phyloP scores from a whole-genome alignment of 768 basidiomycete genomes.

The Boletus sp. region DNA sequence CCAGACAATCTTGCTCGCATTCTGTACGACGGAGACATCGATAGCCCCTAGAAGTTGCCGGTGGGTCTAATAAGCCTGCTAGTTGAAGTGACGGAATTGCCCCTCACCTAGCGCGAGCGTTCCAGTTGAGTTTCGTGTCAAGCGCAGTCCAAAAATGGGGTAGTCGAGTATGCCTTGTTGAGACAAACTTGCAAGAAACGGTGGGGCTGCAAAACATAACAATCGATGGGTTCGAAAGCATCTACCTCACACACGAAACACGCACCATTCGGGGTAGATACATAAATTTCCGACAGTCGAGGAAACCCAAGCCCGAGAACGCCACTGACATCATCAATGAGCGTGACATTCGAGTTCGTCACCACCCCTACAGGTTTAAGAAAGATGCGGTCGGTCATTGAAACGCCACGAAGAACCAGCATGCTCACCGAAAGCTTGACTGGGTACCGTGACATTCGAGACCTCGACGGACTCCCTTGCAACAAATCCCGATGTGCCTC shows the following conservation, averaged over 20 bases:
- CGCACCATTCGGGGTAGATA: constrained; percentile 46
- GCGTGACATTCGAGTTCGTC: constrained; percentile 57
- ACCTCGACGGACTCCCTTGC: constrained; percentile 61
- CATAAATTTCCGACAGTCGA: constrained; percentile 60
- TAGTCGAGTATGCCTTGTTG: constrained; percentile 64
- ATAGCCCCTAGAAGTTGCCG: constrained; percentile 58
- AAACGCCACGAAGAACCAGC: neutral
- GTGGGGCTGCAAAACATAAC: constrained; percentile 45
- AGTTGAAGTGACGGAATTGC: neutral
- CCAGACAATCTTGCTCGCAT: constrained; percentile 63
- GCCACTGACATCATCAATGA: constrained; percentile 65
- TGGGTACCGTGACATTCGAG: constrained; percentile 54
- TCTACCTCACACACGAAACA: constrained; percentile 11
- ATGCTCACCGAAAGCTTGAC: constrained; percentile 65
- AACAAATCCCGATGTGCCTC: constrained; percentile 68
- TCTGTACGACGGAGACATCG: constrained; percentile 63
- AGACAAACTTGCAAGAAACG: constrained; percentile 63
- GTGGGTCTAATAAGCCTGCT: neutral
- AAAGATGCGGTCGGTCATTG: neutral
- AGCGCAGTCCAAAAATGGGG: constrained; percentile 70
- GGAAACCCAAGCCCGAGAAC: constrained; percentile 75
- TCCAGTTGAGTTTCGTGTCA: constrained; percentile 58
- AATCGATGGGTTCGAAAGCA: neutral
- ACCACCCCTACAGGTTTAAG: constrained; percentile 47
- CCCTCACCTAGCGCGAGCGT: constrained; percentile 58